Percentiles rank a stretch among this genome's conserved stretches.
phyloP scores from a whole-genome alignment of 805 yeast species.

The Candida maesae region DNA sequence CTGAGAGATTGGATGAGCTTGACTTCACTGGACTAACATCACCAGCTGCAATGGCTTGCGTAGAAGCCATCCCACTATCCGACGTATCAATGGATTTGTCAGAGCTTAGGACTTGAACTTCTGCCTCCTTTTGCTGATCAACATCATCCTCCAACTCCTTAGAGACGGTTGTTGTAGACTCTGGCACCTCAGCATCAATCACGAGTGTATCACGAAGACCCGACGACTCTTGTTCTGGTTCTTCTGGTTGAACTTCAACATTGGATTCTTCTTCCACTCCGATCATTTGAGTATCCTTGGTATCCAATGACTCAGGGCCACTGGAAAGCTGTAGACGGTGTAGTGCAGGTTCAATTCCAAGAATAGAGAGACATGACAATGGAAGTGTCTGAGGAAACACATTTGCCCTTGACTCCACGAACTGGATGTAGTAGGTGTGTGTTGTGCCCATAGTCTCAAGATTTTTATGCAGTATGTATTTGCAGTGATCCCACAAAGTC shows the following conservation, averaged over 20 bases:
- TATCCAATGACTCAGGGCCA: too few species aligned
- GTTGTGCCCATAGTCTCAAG: too few species aligned
- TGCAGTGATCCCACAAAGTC: too few species aligned
- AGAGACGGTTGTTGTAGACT: too few species aligned
- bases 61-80: conserved; percentile 3
- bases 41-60: conserved; percentile 1
- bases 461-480: too few species aligned
- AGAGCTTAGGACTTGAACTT: neutral
- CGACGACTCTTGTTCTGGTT: neutral
- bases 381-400: neutral
- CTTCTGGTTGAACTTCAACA: neutral
- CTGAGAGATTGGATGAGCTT: neutral
- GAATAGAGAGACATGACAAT: neutral
- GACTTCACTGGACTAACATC: neutral
- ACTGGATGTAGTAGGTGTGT: too few species aligned
- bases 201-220: neutral
- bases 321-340: too few species aligned
- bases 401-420: too few species aligned
- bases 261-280: too few species aligned
- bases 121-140: too few species aligned
- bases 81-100: neutral
- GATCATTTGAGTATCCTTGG: neutral
- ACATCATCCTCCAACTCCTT: neutral
- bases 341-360: too few species aligned
- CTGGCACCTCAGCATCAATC: neutral